phyloP scores from a whole-genome alignment of 2,329 filamentous ascomycete genomes.

The Proliferodiscus dingleyae region DNA sequence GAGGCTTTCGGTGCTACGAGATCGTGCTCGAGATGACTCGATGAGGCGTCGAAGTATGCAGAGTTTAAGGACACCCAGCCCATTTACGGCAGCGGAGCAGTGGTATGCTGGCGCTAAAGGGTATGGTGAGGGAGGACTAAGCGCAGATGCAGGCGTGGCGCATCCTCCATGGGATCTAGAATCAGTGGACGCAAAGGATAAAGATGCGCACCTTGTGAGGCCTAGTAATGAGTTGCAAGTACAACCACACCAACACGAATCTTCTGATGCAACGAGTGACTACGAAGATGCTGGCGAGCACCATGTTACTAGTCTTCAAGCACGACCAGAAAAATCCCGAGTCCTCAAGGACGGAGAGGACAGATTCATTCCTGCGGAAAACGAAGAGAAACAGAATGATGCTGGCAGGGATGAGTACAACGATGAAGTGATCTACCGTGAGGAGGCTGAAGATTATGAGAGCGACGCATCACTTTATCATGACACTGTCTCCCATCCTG shows the following conservation, averaged over 20 bases:
- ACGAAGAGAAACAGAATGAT: slow-evolving; percentile 23
- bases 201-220: background rate
- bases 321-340: slow-evolving; percentile 8
- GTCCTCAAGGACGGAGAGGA: slow-evolving; percentile 9
- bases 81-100: slow-evolving; percentile 33
- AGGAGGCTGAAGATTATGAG: slow-evolving; percentile 43
- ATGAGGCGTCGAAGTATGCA: slow-evolving; percentile 58
- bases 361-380: slow-evolving; percentile 12
- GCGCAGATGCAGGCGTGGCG: slow-evolving; percentile 24
- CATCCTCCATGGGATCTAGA: slow-evolving; percentile 22
- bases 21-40: slow-evolving; percentile 59
- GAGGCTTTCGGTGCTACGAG: slow-evolving; percentile 61
- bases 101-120: slow-evolving; percentile 28
- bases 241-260: slow-evolving; percentile 14
- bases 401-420: slow-evolving; percentile 37
- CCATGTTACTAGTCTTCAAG: slow-evolving; percentile 4
- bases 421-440: slow-evolving; percentile 28
- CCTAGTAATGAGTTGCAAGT: background rate
- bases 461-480: slow-evolving; percentile 61
- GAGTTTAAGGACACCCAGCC: slow-evolving; percentile 54
- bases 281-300: slow-evolving; percentile 27
- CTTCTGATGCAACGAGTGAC: slow-evolving; percentile 25
- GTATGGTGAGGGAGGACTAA: slow-evolving; percentile 21
- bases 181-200: slow-evolving; percentile 7
- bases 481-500: slow-evolving; percentile 51